phyloP scores from a whole-genome alignment of 345 rosid genomes.

The Gossypium turneri region DNA sequence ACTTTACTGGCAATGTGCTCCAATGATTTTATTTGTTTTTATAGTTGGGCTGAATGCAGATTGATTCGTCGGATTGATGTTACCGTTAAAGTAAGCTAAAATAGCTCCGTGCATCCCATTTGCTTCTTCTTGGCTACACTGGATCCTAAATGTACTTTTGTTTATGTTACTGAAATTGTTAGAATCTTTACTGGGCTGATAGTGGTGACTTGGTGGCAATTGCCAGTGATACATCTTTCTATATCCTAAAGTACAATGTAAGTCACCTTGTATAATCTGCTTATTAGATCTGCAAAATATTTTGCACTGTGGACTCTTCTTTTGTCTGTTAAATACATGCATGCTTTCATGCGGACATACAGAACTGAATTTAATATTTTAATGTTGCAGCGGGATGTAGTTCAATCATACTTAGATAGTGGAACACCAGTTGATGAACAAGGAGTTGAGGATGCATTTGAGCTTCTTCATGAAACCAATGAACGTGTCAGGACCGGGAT shows the following conservation, averaged over 20 bases:
- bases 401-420: slow-evolving; percentile 79
- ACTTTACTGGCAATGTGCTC: slow-evolving; percentile 94
- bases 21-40: slow-evolving; percentile 94
- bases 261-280: slow-evolving; percentile 23
- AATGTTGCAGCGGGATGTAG: slow-evolving; percentile 76
- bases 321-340: not conserved
- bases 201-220: slow-evolving; percentile 96
- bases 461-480: slow-evolving; percentile 95
- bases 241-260: slow-evolving; percentile 91
- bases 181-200: slow-evolving; percentile 99
- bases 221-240: slow-evolving; percentile 95
- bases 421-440: slow-evolving; percentile 89
- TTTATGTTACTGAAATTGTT: slow-evolving; percentile 28
- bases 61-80: slow-evolving; percentile 96
- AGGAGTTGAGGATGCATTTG: slow-evolving; percentile 99
- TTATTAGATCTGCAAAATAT: slow-evolving; percentile 13
- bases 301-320: not conserved
- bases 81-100: slow-evolving; percentile 76
- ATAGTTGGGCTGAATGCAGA: slow-evolving; percentile 99
- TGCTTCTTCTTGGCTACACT: slow-evolving; percentile 12
- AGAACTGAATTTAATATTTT: slow-evolving; percentile 21
- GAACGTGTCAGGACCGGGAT: slow-evolving; percentile 98
- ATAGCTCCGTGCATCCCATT: slow-evolving; percentile 3
- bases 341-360: not conserved
- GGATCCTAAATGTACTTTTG: not conserved